phyloP scores from a whole-genome alignment of 305 asterid genomes.

The Solanum aculeatissimum region DNA sequence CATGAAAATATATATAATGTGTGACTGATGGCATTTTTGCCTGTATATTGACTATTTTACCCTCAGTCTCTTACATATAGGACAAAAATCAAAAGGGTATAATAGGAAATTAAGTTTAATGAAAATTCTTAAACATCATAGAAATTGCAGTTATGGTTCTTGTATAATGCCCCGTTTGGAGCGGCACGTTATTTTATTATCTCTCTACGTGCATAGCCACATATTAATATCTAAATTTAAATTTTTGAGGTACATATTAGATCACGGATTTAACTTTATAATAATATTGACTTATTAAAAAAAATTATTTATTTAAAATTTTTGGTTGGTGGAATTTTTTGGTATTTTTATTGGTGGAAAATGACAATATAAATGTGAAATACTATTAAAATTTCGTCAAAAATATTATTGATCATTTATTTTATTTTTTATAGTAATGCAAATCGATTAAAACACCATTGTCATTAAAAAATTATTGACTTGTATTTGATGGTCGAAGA shows the following conservation, averaged over 20 bases:
- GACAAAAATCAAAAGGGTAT: not conserved
- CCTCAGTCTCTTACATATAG: not conserved
- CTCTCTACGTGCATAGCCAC: slow-evolving; percentile 1
- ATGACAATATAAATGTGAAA: not conserved
- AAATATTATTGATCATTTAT: not conserved
- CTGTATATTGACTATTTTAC: not conserved
- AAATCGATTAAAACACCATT: no score
- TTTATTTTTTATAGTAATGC: not conserved
- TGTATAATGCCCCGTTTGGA: slow-evolving; percentile 3
- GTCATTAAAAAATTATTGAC: not conserved
- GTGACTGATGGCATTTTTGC: not conserved
- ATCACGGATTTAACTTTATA: not conserved
- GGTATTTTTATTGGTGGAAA: not conserved
- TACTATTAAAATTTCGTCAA: not conserved
- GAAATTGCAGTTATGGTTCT: not conserved
- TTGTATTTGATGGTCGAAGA: not conserved
- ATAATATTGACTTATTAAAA: not conserved
- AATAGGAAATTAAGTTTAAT: not conserved
- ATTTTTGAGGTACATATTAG: not conserved
- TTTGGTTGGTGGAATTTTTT: not conserved
- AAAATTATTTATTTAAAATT: not conserved
- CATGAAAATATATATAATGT: not conserved
- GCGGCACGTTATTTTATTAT: slow-evolving; percentile 4
- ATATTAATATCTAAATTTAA: not conserved
- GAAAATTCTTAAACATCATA: not conserved